These are phyloP conservation scores for Pichia heedii DNA, from an alignment of 805 yeast species.

Conservation along the genomic window DNA sequence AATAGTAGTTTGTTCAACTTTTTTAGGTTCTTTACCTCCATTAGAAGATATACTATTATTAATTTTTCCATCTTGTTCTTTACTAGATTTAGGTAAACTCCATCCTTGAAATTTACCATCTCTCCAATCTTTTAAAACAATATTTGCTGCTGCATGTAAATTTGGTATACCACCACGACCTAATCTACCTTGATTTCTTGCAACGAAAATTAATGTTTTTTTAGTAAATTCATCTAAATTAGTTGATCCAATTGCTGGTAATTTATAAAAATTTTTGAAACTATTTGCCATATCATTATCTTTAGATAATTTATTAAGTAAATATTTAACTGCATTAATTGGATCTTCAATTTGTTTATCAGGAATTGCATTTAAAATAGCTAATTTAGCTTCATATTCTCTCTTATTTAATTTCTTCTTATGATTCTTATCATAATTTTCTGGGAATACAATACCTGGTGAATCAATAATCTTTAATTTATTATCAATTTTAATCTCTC, in stretches of 20 bases:
- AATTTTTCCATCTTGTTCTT: slow-evolving; percentile 20
- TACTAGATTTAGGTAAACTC: slow-evolving; percentile 55
- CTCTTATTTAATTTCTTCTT: slow-evolving; percentile 35
- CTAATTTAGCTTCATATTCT: slow-evolving; percentile 81
- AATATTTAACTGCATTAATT: slow-evolving; percentile 64
- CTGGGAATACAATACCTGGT: slow-evolving; percentile 96
- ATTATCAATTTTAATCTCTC: slow-evolving; percentile 88
- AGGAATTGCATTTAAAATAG: slow-evolving; percentile 81
- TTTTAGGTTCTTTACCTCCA: slow-evolving; percentile 34
- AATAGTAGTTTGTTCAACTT: slow-evolving; percentile 60
- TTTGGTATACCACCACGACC: slow-evolving; percentile 93
- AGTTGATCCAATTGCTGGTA: slow-evolving; percentile 71
- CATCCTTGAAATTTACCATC: slow-evolving; percentile 92
- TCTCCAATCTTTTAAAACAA: slow-evolving; percentile 90
- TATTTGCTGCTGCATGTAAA: slow-evolving; percentile 71
- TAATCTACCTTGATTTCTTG: slow-evolving; percentile 85
- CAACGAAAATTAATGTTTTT: slow-evolving; percentile 83
- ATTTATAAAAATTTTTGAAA: slow-evolving; percentile 60
- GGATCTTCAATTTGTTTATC: slow-evolving; percentile 83
- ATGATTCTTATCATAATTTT: slow-evolving; percentile 26
- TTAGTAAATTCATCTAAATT: slow-evolving; percentile 73
- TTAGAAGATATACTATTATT: slow-evolving; percentile 24
- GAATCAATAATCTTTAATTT: slow-evolving; percentile 86
- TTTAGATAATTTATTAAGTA: slow-evolving; percentile 68
- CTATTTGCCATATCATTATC: slow-evolving; percentile 69